These are phyloP conservation scores for Aschersonia sp. DNA, from an alignment of 2,329 filamentous ascomycete species.

Conservation along the genomic window DNA sequence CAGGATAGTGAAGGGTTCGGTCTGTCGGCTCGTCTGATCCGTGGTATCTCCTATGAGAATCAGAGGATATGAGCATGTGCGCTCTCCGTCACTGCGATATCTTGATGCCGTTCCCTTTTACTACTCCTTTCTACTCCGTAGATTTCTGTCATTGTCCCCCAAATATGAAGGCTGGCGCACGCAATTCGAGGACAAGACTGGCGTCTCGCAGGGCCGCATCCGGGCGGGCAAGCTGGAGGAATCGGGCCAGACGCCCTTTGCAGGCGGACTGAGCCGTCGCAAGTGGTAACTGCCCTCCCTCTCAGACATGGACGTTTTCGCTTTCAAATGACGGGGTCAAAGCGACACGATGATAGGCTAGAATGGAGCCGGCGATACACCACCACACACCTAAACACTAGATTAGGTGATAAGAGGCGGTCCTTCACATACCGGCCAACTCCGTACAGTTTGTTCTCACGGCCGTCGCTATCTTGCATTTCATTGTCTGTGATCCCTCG, in stretches of 20 bases:
- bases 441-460: too few relatives aligned
- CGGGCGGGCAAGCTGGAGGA: too few relatives aligned
- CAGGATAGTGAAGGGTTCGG: neutral
- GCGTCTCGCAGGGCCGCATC: neutral
- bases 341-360: neutral
- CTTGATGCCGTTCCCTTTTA: neutral
- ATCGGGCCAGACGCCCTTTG: neutral
- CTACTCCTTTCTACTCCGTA: too few relatives aligned
- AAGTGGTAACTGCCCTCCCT: neutral
- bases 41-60: neutral
- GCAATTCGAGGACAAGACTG: neutral
- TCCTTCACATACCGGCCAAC: neutral
- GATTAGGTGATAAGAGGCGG: neutral
- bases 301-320: neutral
- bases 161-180: too few relatives aligned
- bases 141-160: too few relatives aligned
- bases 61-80: neutral
- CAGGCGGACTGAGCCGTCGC: neutral
- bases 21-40: neutral
- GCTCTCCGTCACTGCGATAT: neutral
- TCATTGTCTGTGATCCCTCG: too few relatives aligned
- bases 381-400: neutral
- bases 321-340: neutral
- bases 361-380: neutral
- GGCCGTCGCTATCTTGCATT: too few relatives aligned